phyloP scores from a whole-genome alignment of 495 filamentous ascomycete species.

The Paragyromitra xinjiangensis region DNA sequence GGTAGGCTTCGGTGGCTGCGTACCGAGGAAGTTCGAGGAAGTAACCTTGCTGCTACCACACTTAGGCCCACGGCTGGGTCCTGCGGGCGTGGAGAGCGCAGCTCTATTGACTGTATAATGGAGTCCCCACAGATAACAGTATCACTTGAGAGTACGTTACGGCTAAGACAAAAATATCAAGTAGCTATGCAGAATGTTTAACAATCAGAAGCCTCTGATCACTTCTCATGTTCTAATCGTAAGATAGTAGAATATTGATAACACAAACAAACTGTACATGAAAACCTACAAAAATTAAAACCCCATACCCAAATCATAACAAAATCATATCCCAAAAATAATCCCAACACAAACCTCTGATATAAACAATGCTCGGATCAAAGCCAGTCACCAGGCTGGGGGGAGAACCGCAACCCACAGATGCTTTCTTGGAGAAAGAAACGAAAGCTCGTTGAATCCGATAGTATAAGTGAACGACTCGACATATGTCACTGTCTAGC shows the following conservation, averaged over 20 bases:
- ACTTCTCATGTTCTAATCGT: not conserved
- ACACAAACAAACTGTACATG: constrained; percentile 15
- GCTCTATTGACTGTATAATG: constrained; percentile 1
- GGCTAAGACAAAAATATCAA: not conserved
- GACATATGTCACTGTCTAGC: constrained; percentile 11
- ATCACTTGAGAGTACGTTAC: not conserved
- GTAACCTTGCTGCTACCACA: not conserved
- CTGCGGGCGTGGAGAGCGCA: not conserved
- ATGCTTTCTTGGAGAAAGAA: not conserved
- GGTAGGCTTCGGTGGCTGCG: not conserved
- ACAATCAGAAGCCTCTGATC: not conserved
- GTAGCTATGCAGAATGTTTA: not conserved
- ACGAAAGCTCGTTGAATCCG: not conserved
- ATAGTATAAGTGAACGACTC: constrained; percentile 17
- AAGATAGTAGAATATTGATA: not conserved
- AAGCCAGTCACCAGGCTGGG: not conserved
- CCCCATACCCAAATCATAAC: constrained; percentile 7
- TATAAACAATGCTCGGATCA: constrained; percentile 14
- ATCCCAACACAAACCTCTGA: not conserved
- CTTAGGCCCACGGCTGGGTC: not conserved
- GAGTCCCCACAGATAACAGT: not conserved
- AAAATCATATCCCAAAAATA: constrained; percentile 11
- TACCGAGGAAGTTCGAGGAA: not conserved
- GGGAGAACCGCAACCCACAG: not conserved
- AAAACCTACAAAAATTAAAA: constrained; percentile 4